Base-by-base conservation (phyloP, 1,284 basidiomycete genomes). In the Coriolopsis trogii region DNA sequence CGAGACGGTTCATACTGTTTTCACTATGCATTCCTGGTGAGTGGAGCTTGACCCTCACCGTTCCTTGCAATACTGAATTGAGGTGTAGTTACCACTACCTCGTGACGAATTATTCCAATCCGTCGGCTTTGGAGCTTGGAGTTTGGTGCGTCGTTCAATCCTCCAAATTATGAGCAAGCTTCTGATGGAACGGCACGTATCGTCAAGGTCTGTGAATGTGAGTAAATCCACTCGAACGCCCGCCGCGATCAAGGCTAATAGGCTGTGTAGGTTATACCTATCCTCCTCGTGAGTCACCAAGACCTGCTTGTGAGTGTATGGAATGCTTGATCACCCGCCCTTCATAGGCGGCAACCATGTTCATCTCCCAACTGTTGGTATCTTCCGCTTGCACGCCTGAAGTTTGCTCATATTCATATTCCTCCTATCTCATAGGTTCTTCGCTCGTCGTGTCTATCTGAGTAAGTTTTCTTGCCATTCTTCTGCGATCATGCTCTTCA, bases 361-460 rank as follows among this genome's bases (percentile, higher is more conserved):
- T 45, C 7, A 18, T 38, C n/a, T 45, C 49, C 7, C 49, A 51
- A 30, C 18, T 41, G 49, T 51, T 8, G n/a, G 49, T 34, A 21
- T 36, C 15, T 8, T 15, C 21, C 21, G 13, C 20, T 16, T 24
- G 1, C 6, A 20, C 21, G n/a, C 20, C 6, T 41, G 12, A n/a
- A 1, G 6, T 23, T 4, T 25, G 18, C 31, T 8, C 39, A 41
- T 4, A 30, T n/a, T n/a, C n/a, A n/a, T n/a, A 12, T 10, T 10
- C n/a, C 4, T 2, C 8, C 30, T n/a, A n/a, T n/a, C n/a, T n/a
- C n/a, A n/a, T n/a, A 51, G 49, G 16, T 45, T 45, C 31, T 45
- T 51, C 21, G 42, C 38, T 21, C 49, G 42, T 15, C 42, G 49
- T 1, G 49, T 51, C 0, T 39, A 37, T 4, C 6, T 51, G 37